Percentiles rank a stretch among this genome's conserved stretches.
Conservation (phyloP, 768 basidiomycete species). For the Lentinus tigrinus region DNA sequence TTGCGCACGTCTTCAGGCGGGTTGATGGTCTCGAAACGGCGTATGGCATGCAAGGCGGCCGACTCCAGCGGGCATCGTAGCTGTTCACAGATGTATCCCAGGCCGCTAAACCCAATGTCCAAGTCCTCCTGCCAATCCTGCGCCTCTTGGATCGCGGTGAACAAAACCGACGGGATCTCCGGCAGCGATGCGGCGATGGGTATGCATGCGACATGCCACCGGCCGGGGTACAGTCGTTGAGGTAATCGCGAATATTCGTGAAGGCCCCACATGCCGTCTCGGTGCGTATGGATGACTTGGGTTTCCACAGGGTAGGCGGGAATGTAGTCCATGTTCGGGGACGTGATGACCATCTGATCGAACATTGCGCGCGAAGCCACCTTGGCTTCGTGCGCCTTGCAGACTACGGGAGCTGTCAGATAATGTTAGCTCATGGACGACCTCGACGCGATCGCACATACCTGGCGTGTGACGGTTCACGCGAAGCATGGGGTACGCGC, state of each 20-base stretch:
- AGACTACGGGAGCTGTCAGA: too few relatives aligned
- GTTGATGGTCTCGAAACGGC: background rate
- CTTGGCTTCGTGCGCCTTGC: background rate
- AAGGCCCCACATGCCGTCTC: background rate
- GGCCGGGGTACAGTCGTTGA: background rate
- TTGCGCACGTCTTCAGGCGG: background rate
- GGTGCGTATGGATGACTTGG: background rate
- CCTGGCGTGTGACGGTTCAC: too few relatives aligned
- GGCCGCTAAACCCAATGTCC: background rate
- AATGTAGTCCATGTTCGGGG: background rate
- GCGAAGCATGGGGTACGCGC: too few relatives aligned
- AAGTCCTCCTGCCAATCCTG: background rate
- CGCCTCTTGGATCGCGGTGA: background rate
- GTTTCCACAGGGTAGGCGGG: background rate
- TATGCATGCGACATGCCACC: conserved; percentile 4
- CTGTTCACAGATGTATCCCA: background rate
- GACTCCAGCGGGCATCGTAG: background rate
- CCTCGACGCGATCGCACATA: too few relatives aligned
- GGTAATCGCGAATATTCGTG: background rate
- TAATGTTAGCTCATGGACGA: too few relatives aligned
- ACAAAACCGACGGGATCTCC: background rate
- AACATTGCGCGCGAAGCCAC: background rate
- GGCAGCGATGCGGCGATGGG: background rate
- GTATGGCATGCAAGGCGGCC: background rate
- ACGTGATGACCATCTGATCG: background rate